Evolutionary conservation across 495 filamentous ascomycete species (phyloP).

Genomic region (Hypoxylon lenormandii): DNA sequence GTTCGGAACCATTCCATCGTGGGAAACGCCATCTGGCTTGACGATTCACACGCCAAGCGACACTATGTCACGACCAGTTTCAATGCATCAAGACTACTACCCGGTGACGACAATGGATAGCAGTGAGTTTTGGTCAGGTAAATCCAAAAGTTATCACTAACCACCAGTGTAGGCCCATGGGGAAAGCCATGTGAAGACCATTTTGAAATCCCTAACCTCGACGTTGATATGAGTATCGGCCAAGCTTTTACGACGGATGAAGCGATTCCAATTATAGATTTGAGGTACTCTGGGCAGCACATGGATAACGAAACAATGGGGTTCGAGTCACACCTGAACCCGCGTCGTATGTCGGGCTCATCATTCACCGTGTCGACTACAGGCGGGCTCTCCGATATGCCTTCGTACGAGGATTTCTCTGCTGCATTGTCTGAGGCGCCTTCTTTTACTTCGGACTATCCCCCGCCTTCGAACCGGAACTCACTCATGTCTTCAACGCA

Average conservation of each 20-base stretch:
- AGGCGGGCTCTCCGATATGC: conserved; percentile 68
- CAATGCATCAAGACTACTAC: conserved; percentile 67
- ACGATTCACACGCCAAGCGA: conserved; percentile 63
- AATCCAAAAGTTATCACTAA: conserved; percentile 43
- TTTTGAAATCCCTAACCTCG: conserved; percentile 60
- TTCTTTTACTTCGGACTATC: conserved; percentile 68
- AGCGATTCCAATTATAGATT: conserved; percentile 66
- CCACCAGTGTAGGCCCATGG: conserved; percentile 59
- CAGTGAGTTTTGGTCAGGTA: conserved; percentile 57
- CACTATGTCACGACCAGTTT: conserved; percentile 61
- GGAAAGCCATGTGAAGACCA: conserved; percentile 64
- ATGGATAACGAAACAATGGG: conserved; percentile 57
- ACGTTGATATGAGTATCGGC: conserved; percentile 65
- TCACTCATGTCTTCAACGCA: conserved; percentile 71
- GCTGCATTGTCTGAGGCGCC: conserved; percentile 67
- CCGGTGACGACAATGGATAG: conserved; percentile 61
- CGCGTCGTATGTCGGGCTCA: conserved; percentile 68
- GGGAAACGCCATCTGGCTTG: conserved; percentile 66
- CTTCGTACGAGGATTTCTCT: conserved; percentile 71
- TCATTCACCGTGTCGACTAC: conserved; percentile 70
- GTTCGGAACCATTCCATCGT: conserved; percentile 63
- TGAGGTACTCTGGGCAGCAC: conserved; percentile 57
- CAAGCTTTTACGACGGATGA: conserved; percentile 69
- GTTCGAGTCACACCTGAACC: conserved; percentile 58
- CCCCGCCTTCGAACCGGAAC: conserved; percentile 67